Evolutionary conservation across 169 alveolate genomes (phyloP), one percentile per base, ranked within the genome.

Genomic region (Plasmodium billcollinsi): DNA sequence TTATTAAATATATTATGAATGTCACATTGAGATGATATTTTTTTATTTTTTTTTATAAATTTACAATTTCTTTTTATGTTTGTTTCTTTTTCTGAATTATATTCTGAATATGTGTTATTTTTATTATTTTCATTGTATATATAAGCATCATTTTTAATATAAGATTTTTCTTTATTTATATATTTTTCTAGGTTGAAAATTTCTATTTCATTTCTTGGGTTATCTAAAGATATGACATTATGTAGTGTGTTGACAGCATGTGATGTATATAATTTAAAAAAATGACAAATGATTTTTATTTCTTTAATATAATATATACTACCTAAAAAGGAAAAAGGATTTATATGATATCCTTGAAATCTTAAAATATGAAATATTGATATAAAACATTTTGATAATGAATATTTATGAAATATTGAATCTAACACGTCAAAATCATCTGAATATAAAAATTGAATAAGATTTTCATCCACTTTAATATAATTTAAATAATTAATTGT

Each of bases 261-360:
- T 45, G 18, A 6, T 9, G n/a, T 18, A 0, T 59, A 45, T 14
- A 83, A 11, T 11, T 83, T 83, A 33, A 83, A 83, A 47, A 54
- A 24, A 7, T 3, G 9, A 26, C 86, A 69, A 43, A 83, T 56
- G 14, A 45, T 49, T 47, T 83, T 45, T 11, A 83, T 58, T 0
- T 83, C 83, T 18, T 56, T 39, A 39, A 73, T 11, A 73, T 83
- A 83, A 73, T 20, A 83, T 15, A 83, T 26, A 47, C 75, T 47
- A 1, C 91, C 91, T 18, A 83, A 63, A 11, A 83, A 70, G 29
- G 91, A 83, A 83, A 83, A 83, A 20, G 91, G 91, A 15, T 83
- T 83, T 12, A 83, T 45, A 47, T 67, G 47, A 62, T 47, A 43
- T 6, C 91, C 86, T 45, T 50, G 54, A 70, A 67, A 83, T 50